Evolutionary conservation across 768 basidiomycete species (phyloP).

Genomic region (Russula compacta): DNA sequence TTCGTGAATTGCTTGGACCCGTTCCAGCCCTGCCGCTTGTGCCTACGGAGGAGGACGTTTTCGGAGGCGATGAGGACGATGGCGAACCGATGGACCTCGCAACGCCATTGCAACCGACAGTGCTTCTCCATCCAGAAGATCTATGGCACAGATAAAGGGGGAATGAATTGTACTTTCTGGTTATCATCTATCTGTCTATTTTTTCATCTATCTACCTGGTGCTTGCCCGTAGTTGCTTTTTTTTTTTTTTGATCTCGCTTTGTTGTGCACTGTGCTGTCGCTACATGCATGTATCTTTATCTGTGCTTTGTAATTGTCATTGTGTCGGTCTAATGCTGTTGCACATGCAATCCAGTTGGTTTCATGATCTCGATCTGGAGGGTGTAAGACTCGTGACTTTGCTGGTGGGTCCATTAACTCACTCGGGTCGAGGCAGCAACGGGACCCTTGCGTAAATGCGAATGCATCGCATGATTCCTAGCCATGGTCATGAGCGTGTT

Average conservation of each 20-base stretch:
- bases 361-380: background rate
- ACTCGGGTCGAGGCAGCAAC: background rate
- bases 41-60: conserved; percentile 4
- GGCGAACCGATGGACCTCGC: conserved; percentile 20
- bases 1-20: conserved; percentile 5
- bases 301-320: background rate
- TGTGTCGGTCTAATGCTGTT: background rate
- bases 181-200: background rate
- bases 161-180: background rate
- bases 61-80: conserved; percentile 4
- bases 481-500: too few relatives aligned
- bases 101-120: conserved; percentile 18
- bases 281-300: conserved; percentile 4
- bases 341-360: background rate
- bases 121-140: conserved; percentile 3
- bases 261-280: conserved; percentile 1
- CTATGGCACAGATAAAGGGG: background rate
- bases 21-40: background rate
- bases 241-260: background rate
- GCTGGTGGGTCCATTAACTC: background rate
- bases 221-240: background rate
- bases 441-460: too few relatives aligned
- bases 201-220: background rate
- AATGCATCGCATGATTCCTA: too few relatives aligned
- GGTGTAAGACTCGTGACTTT: background rate